Base-by-base conservation (phyloP, 202 grass and related monocot species). In the Schoenoplectus tabernaemontani region DNA sequence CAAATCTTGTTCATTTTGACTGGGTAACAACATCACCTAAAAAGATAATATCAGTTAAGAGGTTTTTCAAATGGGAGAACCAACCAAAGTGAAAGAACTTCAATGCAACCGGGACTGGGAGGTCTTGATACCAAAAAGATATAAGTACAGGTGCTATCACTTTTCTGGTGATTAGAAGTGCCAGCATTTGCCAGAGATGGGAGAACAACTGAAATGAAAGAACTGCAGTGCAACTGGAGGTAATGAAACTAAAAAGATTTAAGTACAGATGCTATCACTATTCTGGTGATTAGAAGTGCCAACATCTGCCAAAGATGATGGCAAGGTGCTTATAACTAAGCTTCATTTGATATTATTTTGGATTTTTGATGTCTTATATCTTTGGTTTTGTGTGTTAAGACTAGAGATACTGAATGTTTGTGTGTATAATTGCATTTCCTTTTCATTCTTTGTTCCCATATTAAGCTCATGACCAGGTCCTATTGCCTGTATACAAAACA, bases 1-100 rank as follows among this genome's bases (percentile, higher is more conserved):
- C 77, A 78, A 39, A n/a, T 53, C 41, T 80, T 76, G 13, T 37
- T 82, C 50, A 78, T 47, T n/a, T n/a, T n/a, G 24, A 84, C 43
- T 13, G 77, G 85, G 78, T 61, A 61, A 22, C 13, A 37, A 46
- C 6, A 24, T 73, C 66, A 44, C n/a, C n/a, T n/a, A n/a, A n/a
- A n/a, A n/a, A n/a, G n/a, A n/a, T n/a, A n/a, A n/a, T n/a, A n/a
- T n/a, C n/a, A n/a, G 15, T 59, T 39, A 42, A 59, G 63, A 64
- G 51, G 72, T 17, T 43, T 71, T 20, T 2, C 2, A 68, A 15
- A 59, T 41, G 56, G 57, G 20, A 34, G 34, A 39, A 67, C n/a
- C 37, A 57, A 79, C 71, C 48, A 24, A 47, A 62, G 44, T 56
- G 11, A 38, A 58, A 19, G 34, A 46, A 30, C 36, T 23, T 41